Evolutionary conservation across 768 basidiomycete species (phyloP).

Genomic region (Kwoniella pini): DNA sequence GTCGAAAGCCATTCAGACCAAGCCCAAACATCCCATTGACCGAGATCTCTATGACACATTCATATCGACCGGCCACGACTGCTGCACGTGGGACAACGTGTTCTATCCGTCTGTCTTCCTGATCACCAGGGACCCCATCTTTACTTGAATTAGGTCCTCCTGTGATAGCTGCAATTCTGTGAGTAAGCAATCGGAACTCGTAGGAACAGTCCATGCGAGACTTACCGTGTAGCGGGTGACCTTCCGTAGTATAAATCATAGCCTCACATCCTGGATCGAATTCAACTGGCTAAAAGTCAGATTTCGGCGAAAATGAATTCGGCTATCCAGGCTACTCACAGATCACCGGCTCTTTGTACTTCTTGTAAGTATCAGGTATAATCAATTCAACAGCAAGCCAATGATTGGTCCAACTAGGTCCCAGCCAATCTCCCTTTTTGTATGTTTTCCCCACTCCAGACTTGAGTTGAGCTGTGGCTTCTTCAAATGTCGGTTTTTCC

Average conservation of each 20-base stretch:
- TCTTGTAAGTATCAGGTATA: constrained; percentile 71
- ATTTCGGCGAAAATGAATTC: neutral
- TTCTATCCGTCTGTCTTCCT: constrained; percentile 77
- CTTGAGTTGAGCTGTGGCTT: constrained; percentile 59
- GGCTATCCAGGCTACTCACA: constrained; percentile 10
- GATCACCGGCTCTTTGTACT: constrained; percentile 76
- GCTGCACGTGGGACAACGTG: constrained; percentile 75
- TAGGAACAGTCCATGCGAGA: neutral
- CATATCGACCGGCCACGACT: constrained; percentile 60
- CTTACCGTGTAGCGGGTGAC: constrained; percentile 71
- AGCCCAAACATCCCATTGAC: constrained; percentile 91
- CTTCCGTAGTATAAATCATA: constrained; percentile 78
- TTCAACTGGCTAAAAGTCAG: constrained; percentile 57
- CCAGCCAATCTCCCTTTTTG: constrained; percentile 83
- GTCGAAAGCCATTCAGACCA: constrained; percentile 47
- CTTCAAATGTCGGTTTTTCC: constrained; percentile 75
- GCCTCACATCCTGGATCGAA: constrained; percentile 94
- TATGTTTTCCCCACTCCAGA: constrained; percentile 56
- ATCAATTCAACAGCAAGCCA: constrained; percentile 86
- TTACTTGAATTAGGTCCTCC: constrained; percentile 21
- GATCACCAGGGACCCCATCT: constrained; percentile 3
- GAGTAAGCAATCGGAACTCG: neutral
- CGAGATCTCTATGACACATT: constrained; percentile 31
- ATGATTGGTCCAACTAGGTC: constrained; percentile 94
- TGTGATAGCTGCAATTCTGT: constrained; percentile 3